Conservation (phyloP, 1,284 basidiomycete genomes). For the Heterobasidion annosum region DNA sequence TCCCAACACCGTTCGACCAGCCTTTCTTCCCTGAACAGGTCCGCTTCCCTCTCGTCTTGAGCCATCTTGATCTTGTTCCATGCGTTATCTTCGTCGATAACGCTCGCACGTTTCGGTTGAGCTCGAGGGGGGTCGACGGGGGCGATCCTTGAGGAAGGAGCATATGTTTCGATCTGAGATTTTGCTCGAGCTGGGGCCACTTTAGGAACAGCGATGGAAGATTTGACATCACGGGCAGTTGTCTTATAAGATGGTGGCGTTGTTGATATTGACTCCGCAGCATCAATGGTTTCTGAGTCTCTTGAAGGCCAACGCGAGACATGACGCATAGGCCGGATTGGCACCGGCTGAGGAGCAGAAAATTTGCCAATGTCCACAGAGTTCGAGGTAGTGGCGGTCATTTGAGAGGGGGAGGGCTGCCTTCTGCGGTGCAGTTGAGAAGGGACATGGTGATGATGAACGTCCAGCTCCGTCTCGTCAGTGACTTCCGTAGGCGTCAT, state of each 20-base stretch:
- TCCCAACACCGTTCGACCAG: constrained; percentile 62
- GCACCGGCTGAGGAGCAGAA: constrained; percentile 8
- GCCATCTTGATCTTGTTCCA: constrained; percentile 68
- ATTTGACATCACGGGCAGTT: constrained; percentile 9
- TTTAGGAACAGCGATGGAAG: constrained; percentile 5
- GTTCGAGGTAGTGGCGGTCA: constrained; percentile 17
- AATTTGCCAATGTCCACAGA: constrained; percentile 17
- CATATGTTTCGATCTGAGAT: constrained; percentile 9
- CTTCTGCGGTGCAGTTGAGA: constrained; percentile 7
- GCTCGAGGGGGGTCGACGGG: constrained; percentile 20
- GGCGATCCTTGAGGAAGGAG: constrained; percentile 6
- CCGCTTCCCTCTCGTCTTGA: constrained; percentile 64
- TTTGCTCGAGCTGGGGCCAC: constrained; percentile 11
- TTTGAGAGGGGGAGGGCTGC: constrained; percentile 10
- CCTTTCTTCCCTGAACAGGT: constrained; percentile 50
- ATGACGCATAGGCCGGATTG: constrained; percentile 14
- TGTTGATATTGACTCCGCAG: constrained; percentile 27
- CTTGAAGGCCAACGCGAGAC: constrained; percentile 18
- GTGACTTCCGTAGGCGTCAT: constrained; percentile 8
- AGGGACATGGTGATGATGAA: constrained; percentile 1
- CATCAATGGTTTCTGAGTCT: constrained; percentile 28
- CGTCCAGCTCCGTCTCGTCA: constrained; percentile 16
- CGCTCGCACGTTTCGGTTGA: constrained; percentile 25
- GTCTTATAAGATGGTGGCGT: constrained; percentile 44
- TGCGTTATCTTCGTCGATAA: constrained; percentile 58